These are phyloP conservation scores for Metschnikowia picachoensis DNA, from an alignment of 805 yeast species.

Conservation along the genomic window DNA sequence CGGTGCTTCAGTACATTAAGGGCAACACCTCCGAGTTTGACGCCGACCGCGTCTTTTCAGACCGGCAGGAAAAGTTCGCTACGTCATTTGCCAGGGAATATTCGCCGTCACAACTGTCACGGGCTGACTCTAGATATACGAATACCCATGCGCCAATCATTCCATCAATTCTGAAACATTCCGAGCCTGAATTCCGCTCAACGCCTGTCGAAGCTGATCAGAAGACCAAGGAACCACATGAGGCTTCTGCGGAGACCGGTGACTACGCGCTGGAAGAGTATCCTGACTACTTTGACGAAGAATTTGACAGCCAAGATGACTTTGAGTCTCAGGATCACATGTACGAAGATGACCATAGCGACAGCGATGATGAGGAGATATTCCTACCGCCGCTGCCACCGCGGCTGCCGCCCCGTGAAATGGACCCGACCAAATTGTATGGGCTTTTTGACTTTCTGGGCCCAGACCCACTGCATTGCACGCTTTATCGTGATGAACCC, in stretches of 20 bases:
- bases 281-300: conserved; percentile 8
- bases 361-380: conserved; percentile 39
- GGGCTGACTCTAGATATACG: background rate
- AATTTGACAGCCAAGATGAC: conserved; percentile 11
- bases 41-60: conserved; percentile 36
- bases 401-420: conserved; percentile 71
- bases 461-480: conserved; percentile 90
- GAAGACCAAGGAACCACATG: background rate
- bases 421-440: conserved; percentile 79
- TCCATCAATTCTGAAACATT: background rate
- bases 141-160: background rate
- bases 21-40: conserved; percentile 23
- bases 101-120: conserved; percentile 9
- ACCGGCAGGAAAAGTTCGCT: conserved; percentile 31
- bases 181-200: too few relatives aligned
- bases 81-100: conserved; percentile 29
- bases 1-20: conserved; percentile 34
- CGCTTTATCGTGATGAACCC: conserved; percentile 73
- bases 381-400: conserved; percentile 59
- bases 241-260: background rate
- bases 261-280: conserved; percentile 1
- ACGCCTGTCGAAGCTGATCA: background rate
- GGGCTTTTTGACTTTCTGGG: conserved; percentile 87
- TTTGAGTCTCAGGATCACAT: conserved; percentile 10
- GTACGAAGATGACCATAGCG: conserved; percentile 25